Base-by-base conservation (phyloP, 2,329 filamentous ascomycete genomes). In the Fusarium circinatum region DNA sequence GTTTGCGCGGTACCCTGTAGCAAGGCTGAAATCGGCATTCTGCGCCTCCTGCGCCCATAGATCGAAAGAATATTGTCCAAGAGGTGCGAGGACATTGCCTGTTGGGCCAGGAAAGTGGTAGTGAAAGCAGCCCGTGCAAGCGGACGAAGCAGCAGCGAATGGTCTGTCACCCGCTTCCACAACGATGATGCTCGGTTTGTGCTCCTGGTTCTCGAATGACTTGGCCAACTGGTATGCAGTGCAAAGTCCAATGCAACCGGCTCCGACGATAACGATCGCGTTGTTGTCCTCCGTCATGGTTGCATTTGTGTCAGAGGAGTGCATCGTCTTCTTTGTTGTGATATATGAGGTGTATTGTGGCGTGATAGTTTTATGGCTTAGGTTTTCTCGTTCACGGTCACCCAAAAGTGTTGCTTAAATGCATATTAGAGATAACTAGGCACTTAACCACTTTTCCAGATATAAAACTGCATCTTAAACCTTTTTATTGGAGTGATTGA, bases 111-210 rank as follows among this genome's bases (percentile, higher is more conserved):
- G n/a, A 0, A 52, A 52, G 8, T 36, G 9, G 17, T 26, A 36
- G 12, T 52, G 49, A 20, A 52, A 52, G 3, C 49, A 36, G 6
- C 32, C 49, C 4, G 49, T 52, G 32, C 32, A 52, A 36, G 48
- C 22, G 13, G 48, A 51, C 3, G 30, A 52, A 52, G 48, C 48
- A 18, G 30, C 30, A 7, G n/a, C 11, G 12, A 52, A 36, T 24
- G 48, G 30, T 24, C 6, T 20, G 4, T 20, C 30, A 1, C 12
- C 2, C 0, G 48, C 48, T 1, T 51, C 48, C 3, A 26, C n/a
- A 0, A 51, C 17, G 5, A 51, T 24, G n/a, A 51, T 36, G 3
- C 1, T 17, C 8, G 22, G 20, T 18, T 32, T n/a, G 11, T 14
- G 26, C 0, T 13, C 28, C 28, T 49, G 15, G 4, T 17, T 4